Conservation (phyloP, 805 yeast species). For the Myxozyma neotropica region DNA sequence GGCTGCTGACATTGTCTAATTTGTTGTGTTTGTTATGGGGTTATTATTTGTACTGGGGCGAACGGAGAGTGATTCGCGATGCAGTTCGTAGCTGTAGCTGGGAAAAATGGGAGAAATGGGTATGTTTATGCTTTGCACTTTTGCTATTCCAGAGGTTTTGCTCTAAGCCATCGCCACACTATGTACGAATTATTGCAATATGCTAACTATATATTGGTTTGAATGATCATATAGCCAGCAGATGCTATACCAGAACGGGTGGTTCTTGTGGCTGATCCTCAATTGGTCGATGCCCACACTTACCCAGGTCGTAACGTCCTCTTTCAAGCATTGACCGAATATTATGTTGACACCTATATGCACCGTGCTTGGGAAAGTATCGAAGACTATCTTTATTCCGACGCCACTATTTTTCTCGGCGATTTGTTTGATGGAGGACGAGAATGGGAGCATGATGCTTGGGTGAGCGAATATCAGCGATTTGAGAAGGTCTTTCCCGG, state of each 20-base stretch:
- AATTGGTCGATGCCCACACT: conserved; percentile 83
- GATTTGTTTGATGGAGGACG: conserved; percentile 96
- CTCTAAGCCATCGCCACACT: too few species aligned
- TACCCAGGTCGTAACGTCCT: conserved; percentile 69
- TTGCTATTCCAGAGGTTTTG: not conserved
- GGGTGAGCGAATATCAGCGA: conserved; percentile 71
- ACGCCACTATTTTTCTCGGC: conserved; percentile 77
- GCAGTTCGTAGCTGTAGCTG: conserved; percentile 59
- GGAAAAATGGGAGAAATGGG: conserved; percentile 69
- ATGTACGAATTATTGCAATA: too few species aligned
- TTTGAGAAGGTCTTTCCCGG: conserved; percentile 68
- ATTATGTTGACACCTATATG: conserved; percentile 75
- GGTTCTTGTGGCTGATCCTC: conserved; percentile 84
- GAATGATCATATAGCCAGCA: conserved; percentile 1
- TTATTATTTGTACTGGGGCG: conserved; percentile 53
- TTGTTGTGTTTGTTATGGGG: conserved; percentile 47
- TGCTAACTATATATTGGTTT: not conserved
- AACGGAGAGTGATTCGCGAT: conserved; percentile 52
- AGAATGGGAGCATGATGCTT: conserved; percentile 68
- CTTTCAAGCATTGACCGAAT: conserved; percentile 58
- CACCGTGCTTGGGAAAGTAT: conserved; percentile 69
- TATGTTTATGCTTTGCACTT: not conserved
- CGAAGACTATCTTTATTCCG: conserved; percentile 66
- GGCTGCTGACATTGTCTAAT: conserved; percentile 28
- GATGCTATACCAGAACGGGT: conserved; percentile 29